phyloP scores from a whole-genome alignment of 495 filamentous ascomycete species.

The Staphylotrichum tortipilum region DNA sequence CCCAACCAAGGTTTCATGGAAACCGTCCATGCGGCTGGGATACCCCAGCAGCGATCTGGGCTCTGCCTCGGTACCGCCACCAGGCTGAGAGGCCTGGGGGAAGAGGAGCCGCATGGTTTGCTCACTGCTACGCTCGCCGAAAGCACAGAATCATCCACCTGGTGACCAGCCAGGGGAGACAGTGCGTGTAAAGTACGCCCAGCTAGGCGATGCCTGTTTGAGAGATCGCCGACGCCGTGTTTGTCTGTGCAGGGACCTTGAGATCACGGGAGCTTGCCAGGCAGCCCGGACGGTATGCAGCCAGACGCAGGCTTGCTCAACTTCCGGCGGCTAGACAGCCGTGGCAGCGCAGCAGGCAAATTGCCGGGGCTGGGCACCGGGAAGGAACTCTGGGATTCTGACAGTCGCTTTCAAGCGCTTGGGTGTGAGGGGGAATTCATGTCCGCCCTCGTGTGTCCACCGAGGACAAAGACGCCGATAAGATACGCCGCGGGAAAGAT shows the following conservation, averaged over 20 bases:
- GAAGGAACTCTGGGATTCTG: slow-evolving; percentile 32
- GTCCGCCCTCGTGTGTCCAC: slow-evolving; percentile 21
- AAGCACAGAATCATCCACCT: slow-evolving; percentile 10
- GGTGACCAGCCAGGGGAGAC: slow-evolving; percentile 28
- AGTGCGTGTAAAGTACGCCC: slow-evolving; percentile 9
- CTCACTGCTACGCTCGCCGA: slow-evolving; percentile 30
- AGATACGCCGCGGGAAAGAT: slow-evolving; percentile 34
- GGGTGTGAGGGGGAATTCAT: slow-evolving; percentile 10
- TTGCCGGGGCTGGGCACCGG: slow-evolving; percentile 21
- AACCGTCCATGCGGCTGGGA: neutral
- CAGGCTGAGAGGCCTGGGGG: slow-evolving; percentile 1
- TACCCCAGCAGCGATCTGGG: neutral
- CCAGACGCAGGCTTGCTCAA: slow-evolving; percentile 41
- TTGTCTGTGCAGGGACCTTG: slow-evolving; percentile 12
- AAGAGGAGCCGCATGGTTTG: slow-evolving; percentile 6
- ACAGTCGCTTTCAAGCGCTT: slow-evolving; percentile 19
- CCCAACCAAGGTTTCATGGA: neutral
- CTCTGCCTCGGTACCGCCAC: slow-evolving; percentile 5
- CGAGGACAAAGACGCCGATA: slow-evolving; percentile 36
- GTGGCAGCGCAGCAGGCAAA: neutral
- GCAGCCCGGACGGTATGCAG: slow-evolving; percentile 33
- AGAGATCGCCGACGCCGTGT: slow-evolving; percentile 15
- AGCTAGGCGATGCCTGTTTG: slow-evolving; percentile 15
- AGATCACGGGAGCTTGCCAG: slow-evolving; percentile 44
- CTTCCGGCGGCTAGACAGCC: slow-evolving; percentile 29